Conservation (phyloP, 768 basidiomycete genomes). For the Mycena olivaceomarginata region DNA sequence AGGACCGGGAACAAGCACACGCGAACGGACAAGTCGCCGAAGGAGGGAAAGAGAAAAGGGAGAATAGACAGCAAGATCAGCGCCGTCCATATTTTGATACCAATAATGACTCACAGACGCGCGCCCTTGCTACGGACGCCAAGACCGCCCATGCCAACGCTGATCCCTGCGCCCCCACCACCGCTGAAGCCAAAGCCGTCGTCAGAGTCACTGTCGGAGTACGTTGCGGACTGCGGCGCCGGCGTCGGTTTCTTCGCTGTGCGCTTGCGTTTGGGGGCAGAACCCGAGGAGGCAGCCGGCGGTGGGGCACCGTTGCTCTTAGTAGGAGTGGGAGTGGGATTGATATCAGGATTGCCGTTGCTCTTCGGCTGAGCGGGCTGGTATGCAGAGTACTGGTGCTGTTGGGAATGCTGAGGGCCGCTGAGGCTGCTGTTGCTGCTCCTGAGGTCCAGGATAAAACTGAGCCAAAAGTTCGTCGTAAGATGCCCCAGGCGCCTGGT, state of each 20-base stretch:
- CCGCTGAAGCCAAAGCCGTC: slow-evolving; percentile 54
- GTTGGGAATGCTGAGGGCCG: slow-evolving; percentile 37
- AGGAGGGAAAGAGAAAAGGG: slow-evolving; percentile 17
- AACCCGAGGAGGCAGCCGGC: slow-evolving; percentile 29
- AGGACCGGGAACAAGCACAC: not conserved
- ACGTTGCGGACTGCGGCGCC: slow-evolving; percentile 41
- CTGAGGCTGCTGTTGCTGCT: slow-evolving; percentile 38
- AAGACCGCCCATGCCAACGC: slow-evolving; percentile 68
- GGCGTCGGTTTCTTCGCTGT: slow-evolving; percentile 49
- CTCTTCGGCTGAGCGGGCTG: slow-evolving; percentile 39
- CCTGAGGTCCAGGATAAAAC: slow-evolving; percentile 50
- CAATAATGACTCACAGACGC: slow-evolving; percentile 37
- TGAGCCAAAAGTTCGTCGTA: slow-evolving; percentile 43
- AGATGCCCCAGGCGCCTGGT: slow-evolving; percentile 42
- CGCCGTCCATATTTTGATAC: slow-evolving; percentile 27
- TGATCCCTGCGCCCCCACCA: slow-evolving; percentile 60
- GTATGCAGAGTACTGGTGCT: slow-evolving; percentile 36
- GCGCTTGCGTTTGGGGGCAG: slow-evolving; percentile 52
- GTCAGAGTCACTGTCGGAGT: slow-evolving; percentile 58
- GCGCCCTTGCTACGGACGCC: slow-evolving; percentile 57
- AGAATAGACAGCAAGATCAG: slow-evolving; percentile 55
- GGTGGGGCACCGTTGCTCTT: slow-evolving; percentile 3
- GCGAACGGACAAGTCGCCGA: no score
- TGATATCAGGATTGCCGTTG: slow-evolving; percentile 38
- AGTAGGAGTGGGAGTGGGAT: slow-evolving; percentile 33